These are phyloP conservation scores for Pleurotus giganteus DNA, from an alignment of 768 basidiomycete species.

Conservation along the genomic window DNA sequence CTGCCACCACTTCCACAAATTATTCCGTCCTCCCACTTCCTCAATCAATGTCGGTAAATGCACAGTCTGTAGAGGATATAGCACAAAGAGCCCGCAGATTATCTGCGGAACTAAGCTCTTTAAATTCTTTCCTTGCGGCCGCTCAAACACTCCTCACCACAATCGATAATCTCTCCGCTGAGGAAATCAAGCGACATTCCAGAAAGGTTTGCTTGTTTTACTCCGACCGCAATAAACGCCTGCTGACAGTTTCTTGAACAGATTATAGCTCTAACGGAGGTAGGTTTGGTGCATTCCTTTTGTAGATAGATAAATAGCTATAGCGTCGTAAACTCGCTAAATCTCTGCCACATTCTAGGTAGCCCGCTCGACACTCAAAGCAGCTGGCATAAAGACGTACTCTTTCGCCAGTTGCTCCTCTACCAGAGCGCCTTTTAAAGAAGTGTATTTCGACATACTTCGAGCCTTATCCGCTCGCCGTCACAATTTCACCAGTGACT, in stretches of 20 bases:
- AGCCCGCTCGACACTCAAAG: slow-evolving; percentile 44
- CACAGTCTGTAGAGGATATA: not conserved
- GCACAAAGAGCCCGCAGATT: slow-evolving; percentile 12
- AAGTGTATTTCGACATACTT: slow-evolving; percentile 48
- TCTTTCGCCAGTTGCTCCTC: slow-evolving; percentile 44
- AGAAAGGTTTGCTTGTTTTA: slow-evolving; percentile 27
- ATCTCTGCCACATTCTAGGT: slow-evolving; percentile 28
- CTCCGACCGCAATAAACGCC: slow-evolving; percentile 10
- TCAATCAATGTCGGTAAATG: not conserved
- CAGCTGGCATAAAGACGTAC: slow-evolving; percentile 39
- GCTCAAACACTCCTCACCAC: slow-evolving; percentile 23
- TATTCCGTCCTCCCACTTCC: not conserved
- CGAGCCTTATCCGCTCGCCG: slow-evolving; percentile 36
- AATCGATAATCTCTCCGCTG: slow-evolving; percentile 18
- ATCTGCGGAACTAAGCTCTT: slow-evolving; percentile 25
- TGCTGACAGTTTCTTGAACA: slow-evolving; percentile 19
- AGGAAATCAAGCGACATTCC: slow-evolving; percentile 26
- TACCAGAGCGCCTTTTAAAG: slow-evolving; percentile 38
- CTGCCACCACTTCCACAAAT: slow-evolving; percentile 6
- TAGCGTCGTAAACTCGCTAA: slow-evolving; percentile 1
- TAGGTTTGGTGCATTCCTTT: slow-evolving; percentile 23
- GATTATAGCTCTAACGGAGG: slow-evolving; percentile 53
- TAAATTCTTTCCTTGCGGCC: slow-evolving; percentile 29
- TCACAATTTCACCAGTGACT: slow-evolving; percentile 23
- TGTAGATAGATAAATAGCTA: slow-evolving; percentile 12